Conservation (phyloP, 176 grass and related monocot genomes). For the Musa schizocarpa region DNA sequence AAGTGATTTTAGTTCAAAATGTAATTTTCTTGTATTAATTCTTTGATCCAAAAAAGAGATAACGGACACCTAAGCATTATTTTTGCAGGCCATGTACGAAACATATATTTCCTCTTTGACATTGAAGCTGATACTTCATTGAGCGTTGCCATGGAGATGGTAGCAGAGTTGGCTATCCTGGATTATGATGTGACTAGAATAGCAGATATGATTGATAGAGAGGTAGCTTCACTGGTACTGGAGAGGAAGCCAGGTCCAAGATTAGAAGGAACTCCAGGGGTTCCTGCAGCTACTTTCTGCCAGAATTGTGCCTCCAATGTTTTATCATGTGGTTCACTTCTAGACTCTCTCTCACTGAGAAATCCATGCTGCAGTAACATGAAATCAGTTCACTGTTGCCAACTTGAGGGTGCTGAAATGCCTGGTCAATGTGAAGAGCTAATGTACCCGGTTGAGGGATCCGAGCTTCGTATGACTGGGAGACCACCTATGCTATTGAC, state of each 20-base stretch:
- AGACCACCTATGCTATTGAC: not conserved
- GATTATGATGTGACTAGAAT: constrained; percentile 13
- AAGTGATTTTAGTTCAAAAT: not conserved
- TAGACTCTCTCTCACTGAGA: not conserved
- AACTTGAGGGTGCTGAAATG: constrained; percentile 5
- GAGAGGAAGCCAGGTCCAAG: constrained; percentile 14
- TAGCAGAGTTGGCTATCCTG: constrained; percentile 10
- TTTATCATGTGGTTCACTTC: not conserved
- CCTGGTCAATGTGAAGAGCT: constrained; percentile 6
- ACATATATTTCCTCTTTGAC: constrained; percentile 15
- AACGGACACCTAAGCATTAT: not conserved
- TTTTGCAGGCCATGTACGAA: constrained; percentile 11
- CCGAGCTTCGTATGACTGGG: not conserved
- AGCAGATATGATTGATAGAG: constrained; percentile 13
- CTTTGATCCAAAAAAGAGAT: not conserved
- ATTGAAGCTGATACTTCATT: constrained; percentile 18
- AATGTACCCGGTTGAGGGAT: constrained; percentile 14
- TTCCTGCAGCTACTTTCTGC: not conserved
- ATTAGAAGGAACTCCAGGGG: constrained; percentile 3
- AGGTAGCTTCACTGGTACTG: constrained; percentile 4
- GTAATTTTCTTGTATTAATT: not conserved
- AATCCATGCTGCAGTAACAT: not conserved
- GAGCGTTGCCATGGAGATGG: constrained; percentile 16
- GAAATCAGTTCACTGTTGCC: not conserved
- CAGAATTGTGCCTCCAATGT: not conserved